Percentiles rank a stretch among this genome's conserved stretches.
phyloP scores from a whole-genome alignment of 441 rosid species.

The Jatropha multifida region DNA sequence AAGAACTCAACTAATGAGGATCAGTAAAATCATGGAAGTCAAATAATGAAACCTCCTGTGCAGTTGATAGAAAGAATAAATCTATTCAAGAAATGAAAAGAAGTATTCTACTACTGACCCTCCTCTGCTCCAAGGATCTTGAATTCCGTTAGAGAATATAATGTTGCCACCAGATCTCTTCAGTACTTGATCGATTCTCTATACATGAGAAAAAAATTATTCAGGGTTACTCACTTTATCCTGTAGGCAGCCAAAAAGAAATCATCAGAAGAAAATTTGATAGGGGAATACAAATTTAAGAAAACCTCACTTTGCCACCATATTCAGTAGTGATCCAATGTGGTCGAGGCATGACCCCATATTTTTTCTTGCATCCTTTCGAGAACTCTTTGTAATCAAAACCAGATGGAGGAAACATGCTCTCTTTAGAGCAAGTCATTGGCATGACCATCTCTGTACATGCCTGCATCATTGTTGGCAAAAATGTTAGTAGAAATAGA shows the following conservation, averaged over 20 bases:
- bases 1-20: neutral
- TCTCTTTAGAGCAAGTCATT: slow-evolving; percentile 56
- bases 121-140: slow-evolving; percentile 86
- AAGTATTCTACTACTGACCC: slow-evolving; percentile 36
- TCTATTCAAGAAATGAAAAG: neutral
- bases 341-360: slow-evolving; percentile 59
- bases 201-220: slow-evolving; percentile 8
- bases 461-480: slow-evolving; percentile 38
- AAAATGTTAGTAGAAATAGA: neutral
- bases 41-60: neutral
- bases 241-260: neutral
- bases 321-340: slow-evolving; percentile 89
- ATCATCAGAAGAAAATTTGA: neutral
- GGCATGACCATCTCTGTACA: slow-evolving; percentile 90
- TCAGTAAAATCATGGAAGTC: neutral
- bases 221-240: too few relatives aligned
- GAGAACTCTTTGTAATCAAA: slow-evolving; percentile 43
- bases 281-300: neutral
- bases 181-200: slow-evolving; percentile 52
- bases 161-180: slow-evolving; percentile 69
- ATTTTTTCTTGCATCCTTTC: slow-evolving; percentile 39
- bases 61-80: neutral
- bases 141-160: slow-evolving; percentile 74
- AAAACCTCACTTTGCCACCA: slow-evolving; percentile 54
- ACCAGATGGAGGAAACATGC: slow-evolving; percentile 63